A percentile compares a stretch with the other conserved stretches of the same genome.
Conservation (phyloP, 2,329 filamentous ascomycete genomes). For the Paraphaeosphaeria minitans region DNA sequence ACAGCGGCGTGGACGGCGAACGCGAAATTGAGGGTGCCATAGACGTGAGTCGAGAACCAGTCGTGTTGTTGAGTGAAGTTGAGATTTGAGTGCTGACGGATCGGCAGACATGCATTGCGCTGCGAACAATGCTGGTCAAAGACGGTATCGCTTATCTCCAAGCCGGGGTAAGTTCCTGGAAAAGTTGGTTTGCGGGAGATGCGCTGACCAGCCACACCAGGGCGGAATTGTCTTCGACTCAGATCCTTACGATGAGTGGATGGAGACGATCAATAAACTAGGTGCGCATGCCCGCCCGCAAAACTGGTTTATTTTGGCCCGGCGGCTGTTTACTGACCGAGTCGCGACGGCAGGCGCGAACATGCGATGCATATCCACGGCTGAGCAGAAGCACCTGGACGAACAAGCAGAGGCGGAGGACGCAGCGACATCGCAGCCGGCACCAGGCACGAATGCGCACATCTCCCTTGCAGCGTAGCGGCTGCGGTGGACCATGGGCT, state of each 20-base stretch:
- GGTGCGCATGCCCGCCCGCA: constrained; percentile 52
- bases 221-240: constrained; percentile 65
- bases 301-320: constrained; percentile 11
- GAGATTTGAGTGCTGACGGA: constrained; percentile 28
- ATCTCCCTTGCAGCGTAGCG: constrained; percentile 36
- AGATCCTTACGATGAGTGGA: constrained; percentile 87
- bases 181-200: constrained; percentile 21
- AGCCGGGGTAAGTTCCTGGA: constrained; percentile 68
- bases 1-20: constrained; percentile 70
- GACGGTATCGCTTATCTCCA: constrained; percentile 91
- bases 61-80: constrained; percentile 9
- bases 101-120: constrained; percentile 64
- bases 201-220: constrained; percentile 31
- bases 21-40: constrained; percentile 77
- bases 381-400: constrained; percentile 71
- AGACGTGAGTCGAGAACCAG: constrained; percentile 61
- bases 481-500: constrained; percentile 22
- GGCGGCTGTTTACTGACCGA: constrained; percentile 17
- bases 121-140: constrained; percentile 94
- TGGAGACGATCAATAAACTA: constrained; percentile 97
- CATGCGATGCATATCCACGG: constrained; percentile 83
- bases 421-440: too few species aligned
- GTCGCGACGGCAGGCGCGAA: constrained; percentile 62
- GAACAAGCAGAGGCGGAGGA: constrained; percentile 47
- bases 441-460: constrained; percentile 14